A percentile compares a stretch with the other conserved stretches of the same genome.
phyloP scores from a whole-genome alignment of 164 flowering plant species.

The Berberis thunbergii region DNA sequence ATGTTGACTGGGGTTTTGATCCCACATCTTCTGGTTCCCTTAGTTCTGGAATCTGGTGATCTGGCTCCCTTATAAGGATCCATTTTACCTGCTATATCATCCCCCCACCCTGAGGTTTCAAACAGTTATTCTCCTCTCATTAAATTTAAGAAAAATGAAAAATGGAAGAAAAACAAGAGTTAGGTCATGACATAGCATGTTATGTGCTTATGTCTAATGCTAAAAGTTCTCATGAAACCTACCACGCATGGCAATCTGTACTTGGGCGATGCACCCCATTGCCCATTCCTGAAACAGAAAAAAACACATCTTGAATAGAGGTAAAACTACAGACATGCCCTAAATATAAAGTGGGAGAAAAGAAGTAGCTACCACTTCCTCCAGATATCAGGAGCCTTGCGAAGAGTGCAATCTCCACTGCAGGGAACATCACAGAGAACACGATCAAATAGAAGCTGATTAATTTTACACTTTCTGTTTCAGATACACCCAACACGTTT shows the following conservation, averaged over 20 bases:
- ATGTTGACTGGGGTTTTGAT: no score
- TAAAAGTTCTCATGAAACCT: conserved; percentile 7
- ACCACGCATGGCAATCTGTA: conserved; percentile 93
- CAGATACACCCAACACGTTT: conserved; percentile 15
- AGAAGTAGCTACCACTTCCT: conserved; percentile 62
- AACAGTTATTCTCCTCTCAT: no score
- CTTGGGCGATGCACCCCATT: conserved; percentile 83
- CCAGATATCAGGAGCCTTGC: conserved; percentile 99
- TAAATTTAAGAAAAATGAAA: background rate
- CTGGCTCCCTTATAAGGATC: no score
- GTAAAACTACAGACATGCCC: background rate
- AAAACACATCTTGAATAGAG: background rate
- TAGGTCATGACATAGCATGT: background rate
- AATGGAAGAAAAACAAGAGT: background rate
- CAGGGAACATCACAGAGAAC: conserved; percentile 98
- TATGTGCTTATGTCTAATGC: background rate
- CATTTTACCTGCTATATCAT: no score
- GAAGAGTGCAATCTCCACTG: conserved; percentile 99
- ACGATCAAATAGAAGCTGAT: conserved; percentile 79
- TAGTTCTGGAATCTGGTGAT: no score
- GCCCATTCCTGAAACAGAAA: conserved; percentile 54
- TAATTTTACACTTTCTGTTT: conserved; percentile 17
- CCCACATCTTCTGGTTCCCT: no score
- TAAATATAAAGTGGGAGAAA: background rate
- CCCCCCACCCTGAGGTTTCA: no score